phyloP scores from a whole-genome alignment of 306 rosid species.

The Vigna radiata region DNA sequence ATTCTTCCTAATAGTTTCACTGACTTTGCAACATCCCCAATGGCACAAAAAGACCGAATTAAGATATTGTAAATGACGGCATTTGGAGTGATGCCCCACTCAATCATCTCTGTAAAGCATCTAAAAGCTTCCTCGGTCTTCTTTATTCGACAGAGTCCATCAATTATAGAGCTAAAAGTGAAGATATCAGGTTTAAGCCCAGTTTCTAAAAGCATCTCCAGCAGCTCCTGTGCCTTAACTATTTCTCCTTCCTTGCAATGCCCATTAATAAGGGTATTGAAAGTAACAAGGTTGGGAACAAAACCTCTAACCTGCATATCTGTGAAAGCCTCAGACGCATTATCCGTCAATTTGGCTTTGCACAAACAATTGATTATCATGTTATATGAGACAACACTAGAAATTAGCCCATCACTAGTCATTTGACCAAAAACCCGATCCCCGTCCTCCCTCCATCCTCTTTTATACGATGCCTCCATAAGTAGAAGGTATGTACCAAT shows the following conservation, averaged over 20 bases:
- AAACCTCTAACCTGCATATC: slow-evolving; percentile 66
- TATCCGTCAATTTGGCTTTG: slow-evolving; percentile 67
- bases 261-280: slow-evolving; percentile 79
- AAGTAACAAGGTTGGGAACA: slow-evolving; percentile 80
- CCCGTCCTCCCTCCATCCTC: slow-evolving; percentile 58
- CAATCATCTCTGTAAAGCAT: slow-evolving; percentile 81
- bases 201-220: slow-evolving; percentile 67
- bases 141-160: slow-evolving; percentile 71
- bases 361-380: slow-evolving; percentile 76
- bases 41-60: slow-evolving; percentile 67
- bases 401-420: slow-evolving; percentile 63
- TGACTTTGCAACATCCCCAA: slow-evolving; percentile 67
- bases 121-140: slow-evolving; percentile 67
- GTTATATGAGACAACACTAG: slow-evolving; percentile 68
- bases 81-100: slow-evolving; percentile 81
- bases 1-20: slow-evolving; percentile 64
- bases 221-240: slow-evolving; percentile 60
- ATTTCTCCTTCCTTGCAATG: slow-evolving; percentile 67
- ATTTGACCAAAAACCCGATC: slow-evolving; percentile 55
- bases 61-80: slow-evolving; percentile 70
- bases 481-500: slow-evolving; percentile 65
- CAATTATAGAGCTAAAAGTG: slow-evolving; percentile 81
- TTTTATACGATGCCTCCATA: slow-evolving; percentile 65
- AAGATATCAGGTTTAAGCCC: slow-evolving; percentile 74
- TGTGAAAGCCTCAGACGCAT: slow-evolving; percentile 60